Base-by-base conservation (phyloP, 129 eudicot genomes). In the Escallonia herrerae region DNA sequence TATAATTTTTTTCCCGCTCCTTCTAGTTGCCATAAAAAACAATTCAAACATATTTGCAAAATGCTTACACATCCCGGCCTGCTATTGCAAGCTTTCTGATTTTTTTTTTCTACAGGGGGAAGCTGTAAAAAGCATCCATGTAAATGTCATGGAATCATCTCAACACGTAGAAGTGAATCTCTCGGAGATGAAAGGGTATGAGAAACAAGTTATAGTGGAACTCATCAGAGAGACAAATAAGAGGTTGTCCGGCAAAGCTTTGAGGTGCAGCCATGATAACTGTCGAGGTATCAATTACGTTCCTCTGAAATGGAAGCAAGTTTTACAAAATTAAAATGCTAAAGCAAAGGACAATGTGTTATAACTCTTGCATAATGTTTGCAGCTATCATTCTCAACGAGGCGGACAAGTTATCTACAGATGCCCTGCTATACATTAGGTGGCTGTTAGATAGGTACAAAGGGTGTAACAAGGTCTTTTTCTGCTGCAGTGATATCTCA, bases 331-430 rank as follows among this genome's bases (percentile, higher is more conserved):
- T 7, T 1, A 11, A 53, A 33, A 13, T 15, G 40, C 5, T 10
- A 47, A 47, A 40, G 40, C 45, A 40, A n/a, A 45, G 6, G 39
- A 49, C 56, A 44, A 38, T 43, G 15, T 67, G 61, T 69, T 52
- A n/a, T 63, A 49, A 68, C 52, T 72, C 53, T 15, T 54, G n/a
- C 38, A 6, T 69, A 3, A 58, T 54, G 60, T 63, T 39, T 79
- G 82, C 85, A 89, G 96, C 83, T 58, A 85, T 89, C 74, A 76
- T 85, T 15, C 94, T 89, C 58, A 65, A 76, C 67, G 87, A 83
- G 68, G 96, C 96, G 15, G 96, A 89, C 70, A 89, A 85, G 78
- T 80, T 89, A 67, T 83, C 96, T 3, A 78, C 80, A 11, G 96
- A 89, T 60, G 82, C 94, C 2, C 52, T 85, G 52, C 70, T 77